Conservation (phyloP, 768 basidiomycete genomes). For the Boletus reticuloceps region DNA sequence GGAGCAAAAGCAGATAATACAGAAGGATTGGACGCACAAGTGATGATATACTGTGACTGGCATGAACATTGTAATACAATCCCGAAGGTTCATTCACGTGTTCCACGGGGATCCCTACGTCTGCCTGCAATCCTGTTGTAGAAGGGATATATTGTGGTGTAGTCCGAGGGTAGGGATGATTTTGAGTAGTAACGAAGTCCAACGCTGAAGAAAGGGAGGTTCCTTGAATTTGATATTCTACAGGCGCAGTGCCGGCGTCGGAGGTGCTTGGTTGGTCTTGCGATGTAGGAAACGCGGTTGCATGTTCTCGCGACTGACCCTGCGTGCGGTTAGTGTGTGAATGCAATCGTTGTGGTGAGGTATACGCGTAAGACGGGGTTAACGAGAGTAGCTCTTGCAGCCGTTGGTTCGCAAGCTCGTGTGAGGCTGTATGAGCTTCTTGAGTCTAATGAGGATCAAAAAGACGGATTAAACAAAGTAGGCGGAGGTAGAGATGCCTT, state of each 20-base stretch:
- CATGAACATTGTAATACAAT: slow-evolving; percentile 14
- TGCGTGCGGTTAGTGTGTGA: not conserved
- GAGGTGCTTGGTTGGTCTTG: not conserved
- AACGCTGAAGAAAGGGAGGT: slow-evolving; percentile 7
- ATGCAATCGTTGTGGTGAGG: not conserved
- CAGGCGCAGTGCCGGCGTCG: not conserved
- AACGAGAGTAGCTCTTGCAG: slow-evolving; percentile 25
- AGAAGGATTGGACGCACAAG: slow-evolving; percentile 18
- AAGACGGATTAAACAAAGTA: not conserved
- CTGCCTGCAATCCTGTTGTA: not conserved
- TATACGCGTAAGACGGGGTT: not conserved
- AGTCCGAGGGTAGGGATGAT: not conserved
- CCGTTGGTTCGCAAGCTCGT: slow-evolving; percentile 19
- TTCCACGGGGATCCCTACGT: slow-evolving; percentile 18
- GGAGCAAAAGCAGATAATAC: no score
- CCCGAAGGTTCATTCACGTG: slow-evolving; percentile 8
- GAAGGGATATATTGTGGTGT: slow-evolving; percentile 4
- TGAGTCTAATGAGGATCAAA: not conserved
- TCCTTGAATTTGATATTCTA: slow-evolving; percentile 1
- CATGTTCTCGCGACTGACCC: not conserved
- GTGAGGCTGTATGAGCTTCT: not conserved
- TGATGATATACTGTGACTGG: slow-evolving; percentile 19
- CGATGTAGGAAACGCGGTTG: not conserved
- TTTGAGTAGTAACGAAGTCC: not conserved
- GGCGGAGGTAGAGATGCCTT: not conserved